phyloP scores from a whole-genome alignment of 1,284 basidiomycete genomes.

The Malassezia furfur region DNA sequence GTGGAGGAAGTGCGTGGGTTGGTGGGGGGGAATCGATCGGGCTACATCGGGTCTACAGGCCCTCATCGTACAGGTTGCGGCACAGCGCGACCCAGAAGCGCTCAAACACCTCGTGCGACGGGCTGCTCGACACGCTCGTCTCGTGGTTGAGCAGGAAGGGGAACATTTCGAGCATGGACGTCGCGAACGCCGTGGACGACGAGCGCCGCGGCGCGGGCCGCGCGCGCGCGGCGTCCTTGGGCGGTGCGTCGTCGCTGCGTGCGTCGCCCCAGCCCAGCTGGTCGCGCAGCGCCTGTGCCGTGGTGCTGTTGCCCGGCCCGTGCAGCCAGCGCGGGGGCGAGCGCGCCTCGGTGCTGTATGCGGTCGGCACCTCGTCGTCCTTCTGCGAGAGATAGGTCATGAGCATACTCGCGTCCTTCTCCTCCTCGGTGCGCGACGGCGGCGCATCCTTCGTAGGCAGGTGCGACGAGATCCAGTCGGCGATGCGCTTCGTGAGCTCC shows the following conservation, averaged over 20 bases:
- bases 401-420: neutral
- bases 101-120: constrained; percentile 24
- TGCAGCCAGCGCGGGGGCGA: neutral
- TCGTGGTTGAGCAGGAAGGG: constrained; percentile 13
- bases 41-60: constrained; percentile 24
- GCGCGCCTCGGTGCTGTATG: neutral
- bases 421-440: neutral
- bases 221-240: neutral
- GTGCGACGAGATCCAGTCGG: constrained; percentile 17
- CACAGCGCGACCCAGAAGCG: constrained; percentile 45
- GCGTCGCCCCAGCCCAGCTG: neutral
- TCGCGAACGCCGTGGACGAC: neutral
- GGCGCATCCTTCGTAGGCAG: neutral
- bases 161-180: constrained; percentile 12
- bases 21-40: neutral
- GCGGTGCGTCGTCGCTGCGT: neutral
- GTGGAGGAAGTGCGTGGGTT: neutral
- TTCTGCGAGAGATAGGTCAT: constrained; percentile 1
- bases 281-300: constrained; percentile 1
- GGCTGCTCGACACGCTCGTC: constrained; percentile 4
- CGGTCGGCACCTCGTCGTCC: neutral
- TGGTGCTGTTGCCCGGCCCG: neutral
- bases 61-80: constrained; percentile 34
- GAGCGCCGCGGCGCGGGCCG: neutral
- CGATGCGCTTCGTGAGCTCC: constrained; percentile 3